phyloP scores from a whole-genome alignment of 176 grass and related monocot genomes.

The Triticum aestivum region DNA sequence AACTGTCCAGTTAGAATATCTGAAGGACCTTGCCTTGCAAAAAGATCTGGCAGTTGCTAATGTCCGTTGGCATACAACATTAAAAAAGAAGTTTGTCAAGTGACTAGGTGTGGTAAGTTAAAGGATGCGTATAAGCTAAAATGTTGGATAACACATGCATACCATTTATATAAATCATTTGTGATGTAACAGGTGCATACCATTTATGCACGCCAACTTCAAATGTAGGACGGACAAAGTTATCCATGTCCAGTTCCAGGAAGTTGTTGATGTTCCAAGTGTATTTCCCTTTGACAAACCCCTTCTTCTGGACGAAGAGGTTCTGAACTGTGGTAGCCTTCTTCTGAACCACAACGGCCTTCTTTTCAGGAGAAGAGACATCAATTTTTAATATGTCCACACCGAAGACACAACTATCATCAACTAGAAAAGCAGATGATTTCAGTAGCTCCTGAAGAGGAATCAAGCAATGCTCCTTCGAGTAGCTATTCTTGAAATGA shows the following conservation, averaged over 20 bases:
- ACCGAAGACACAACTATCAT: conserved; percentile 38
- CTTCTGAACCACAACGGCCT: not conserved
- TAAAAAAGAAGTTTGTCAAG: not conserved
- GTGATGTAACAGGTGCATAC: not conserved
- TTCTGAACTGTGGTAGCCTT: conserved; percentile 17
- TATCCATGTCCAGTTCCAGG: not conserved
- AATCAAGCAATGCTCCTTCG: conserved; percentile 2
- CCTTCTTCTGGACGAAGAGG: conserved; percentile 38
- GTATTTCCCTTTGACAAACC: conserved; percentile 25
- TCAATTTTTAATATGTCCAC: conserved; percentile 22
- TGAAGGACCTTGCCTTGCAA: not conserved
- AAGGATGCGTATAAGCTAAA: not conserved
- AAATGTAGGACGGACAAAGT: conserved; percentile 3
- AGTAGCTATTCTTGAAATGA: not conserved
- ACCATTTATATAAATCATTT: not conserved
- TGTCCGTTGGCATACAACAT: not conserved
- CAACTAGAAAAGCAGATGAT: conserved; percentile 33
- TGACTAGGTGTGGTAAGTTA: not conserved
- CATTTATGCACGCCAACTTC: conserved; percentile 18
- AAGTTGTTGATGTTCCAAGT: conserved; percentile 29
- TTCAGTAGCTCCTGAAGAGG: conserved; percentile 27
- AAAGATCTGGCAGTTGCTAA: not conserved
- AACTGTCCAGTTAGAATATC: not conserved
- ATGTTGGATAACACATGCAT: not conserved
- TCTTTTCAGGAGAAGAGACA: conserved; percentile 4